Percentiles rank a stretch among this genome's conserved stretches.
Conservation (phyloP, 257 asterid species). For the Nicotiana tabacum region DNA sequence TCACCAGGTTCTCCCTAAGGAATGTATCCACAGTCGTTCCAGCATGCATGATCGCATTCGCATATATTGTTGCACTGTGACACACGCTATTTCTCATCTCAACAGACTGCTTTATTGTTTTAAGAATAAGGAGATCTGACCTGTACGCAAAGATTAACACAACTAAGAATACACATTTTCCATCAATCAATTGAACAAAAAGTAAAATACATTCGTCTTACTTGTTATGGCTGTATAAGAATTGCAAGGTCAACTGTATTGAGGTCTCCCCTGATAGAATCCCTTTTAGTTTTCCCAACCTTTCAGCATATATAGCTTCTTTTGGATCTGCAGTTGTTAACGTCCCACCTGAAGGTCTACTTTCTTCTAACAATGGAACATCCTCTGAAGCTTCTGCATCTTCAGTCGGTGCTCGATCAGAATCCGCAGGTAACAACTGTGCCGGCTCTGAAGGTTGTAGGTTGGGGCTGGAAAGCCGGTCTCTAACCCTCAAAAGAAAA, state of each 20-base stretch:
- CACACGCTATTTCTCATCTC: conserved; percentile 95
- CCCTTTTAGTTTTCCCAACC: conserved; percentile 65
- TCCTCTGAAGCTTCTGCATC: conserved; percentile 44
- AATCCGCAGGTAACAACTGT: conserved; percentile 43
- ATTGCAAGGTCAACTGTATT: conserved; percentile 87
- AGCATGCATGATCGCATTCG: conserved; percentile 99
- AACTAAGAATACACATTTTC: neutral
- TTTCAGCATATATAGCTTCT: conserved; percentile 66
- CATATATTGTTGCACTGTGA: conserved; percentile 94
- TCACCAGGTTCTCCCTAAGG: conserved; percentile 90
- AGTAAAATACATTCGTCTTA: conserved; percentile 26
- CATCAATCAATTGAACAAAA: neutral
- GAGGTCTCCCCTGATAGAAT: conserved; percentile 93
- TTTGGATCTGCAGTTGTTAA: conserved; percentile 34
- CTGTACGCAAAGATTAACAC: conserved; percentile 39
- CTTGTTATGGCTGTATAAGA: conserved; percentile 92
- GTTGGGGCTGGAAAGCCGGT: conserved; percentile 57
- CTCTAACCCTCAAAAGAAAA: conserved; percentile 75
- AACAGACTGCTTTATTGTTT: conserved; percentile 94
- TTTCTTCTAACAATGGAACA: conserved; percentile 59
- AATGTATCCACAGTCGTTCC: conserved; percentile 98
- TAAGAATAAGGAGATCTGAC: conserved; percentile 92
- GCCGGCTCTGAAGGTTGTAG: conserved; percentile 38
- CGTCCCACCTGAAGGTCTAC: conserved; percentile 34
- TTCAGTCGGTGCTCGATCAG: conserved; percentile 35